A percentile compares a stretch with the other conserved stretches of the same genome.
phyloP scores from a whole-genome alignment of 2,329 filamentous ascomycete genomes.

The Verticillium nonalfalfae region DNA sequence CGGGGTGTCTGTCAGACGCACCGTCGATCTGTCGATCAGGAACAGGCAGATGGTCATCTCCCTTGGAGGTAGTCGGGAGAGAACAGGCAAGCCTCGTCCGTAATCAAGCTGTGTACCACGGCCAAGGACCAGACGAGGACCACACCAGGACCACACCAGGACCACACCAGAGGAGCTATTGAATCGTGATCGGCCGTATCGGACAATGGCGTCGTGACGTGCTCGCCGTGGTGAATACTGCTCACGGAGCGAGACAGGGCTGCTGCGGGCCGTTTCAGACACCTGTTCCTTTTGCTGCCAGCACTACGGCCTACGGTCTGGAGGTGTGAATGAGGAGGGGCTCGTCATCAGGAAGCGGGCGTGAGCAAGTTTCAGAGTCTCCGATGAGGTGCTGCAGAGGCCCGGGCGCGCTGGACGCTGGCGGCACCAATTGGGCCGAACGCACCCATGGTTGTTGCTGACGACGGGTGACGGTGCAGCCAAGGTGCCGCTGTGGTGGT shows the following conservation, averaged over 20 bases:
- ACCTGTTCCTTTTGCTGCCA: too few species aligned
- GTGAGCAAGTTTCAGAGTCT: constrained; percentile 13
- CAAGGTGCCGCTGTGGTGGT: background rate
- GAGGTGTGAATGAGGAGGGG: too few species aligned
- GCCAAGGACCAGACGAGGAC: background rate
- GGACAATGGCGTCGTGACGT: background rate
- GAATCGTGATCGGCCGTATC: background rate
- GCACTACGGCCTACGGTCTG: too few species aligned
- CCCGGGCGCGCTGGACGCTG: background rate
- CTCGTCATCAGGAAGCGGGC: background rate
- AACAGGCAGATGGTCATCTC: background rate
- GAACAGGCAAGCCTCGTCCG: too few species aligned
- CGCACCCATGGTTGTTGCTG: too few species aligned
- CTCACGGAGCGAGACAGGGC: constrained; percentile 5
- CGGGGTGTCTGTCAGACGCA: constrained; percentile 4
- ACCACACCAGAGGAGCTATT: too few species aligned
- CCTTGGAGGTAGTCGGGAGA: too few species aligned
- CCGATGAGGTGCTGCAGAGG: background rate
- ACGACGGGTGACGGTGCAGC: background rate
- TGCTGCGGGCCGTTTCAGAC: background rate
- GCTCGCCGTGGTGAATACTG: constrained; percentile 3
- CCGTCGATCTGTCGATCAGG: constrained; percentile 11
- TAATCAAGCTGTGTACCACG: too few species aligned
- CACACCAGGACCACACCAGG: too few species aligned
- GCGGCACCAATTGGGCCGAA: constrained; percentile 1